Percentiles rank a stretch among this genome's conserved stretches.
Evolutionary conservation across 208 protist genomes (phyloP).

Genomic region (Trypanosoma boissoni): DNA sequence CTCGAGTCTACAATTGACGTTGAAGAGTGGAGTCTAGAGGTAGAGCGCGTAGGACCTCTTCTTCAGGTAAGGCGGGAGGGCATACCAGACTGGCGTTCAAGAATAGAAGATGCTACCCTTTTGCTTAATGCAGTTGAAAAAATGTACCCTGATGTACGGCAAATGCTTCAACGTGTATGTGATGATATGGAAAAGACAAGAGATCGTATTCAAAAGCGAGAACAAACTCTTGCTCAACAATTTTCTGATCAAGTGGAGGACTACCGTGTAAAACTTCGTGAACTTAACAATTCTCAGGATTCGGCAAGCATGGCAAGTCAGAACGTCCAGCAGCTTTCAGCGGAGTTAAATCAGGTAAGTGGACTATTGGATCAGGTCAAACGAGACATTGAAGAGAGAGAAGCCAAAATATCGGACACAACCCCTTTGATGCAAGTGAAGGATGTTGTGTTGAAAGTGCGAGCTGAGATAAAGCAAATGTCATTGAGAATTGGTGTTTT

Average conservation of each 20-base stretch:
- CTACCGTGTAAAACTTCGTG: conserved; percentile 84
- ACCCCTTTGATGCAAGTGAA: conserved; percentile 89
- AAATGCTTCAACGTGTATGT: conserved; percentile 72
- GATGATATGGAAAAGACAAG: conserved; percentile 86
- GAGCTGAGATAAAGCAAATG: conserved; percentile 88
- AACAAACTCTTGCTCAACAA: conserved; percentile 87
- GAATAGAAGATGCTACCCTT: conserved; percentile 74
- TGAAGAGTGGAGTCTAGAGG: conserved; percentile 88
- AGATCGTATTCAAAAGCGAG: conserved; percentile 88
- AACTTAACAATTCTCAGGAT: conserved; percentile 80
- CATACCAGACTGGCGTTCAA: conserved; percentile 81
- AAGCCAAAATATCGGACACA: conserved; percentile 86
- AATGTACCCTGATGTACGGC: conserved; percentile 88
- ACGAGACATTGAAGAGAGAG: conserved; percentile 79
- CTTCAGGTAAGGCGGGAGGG: conserved; percentile 61
- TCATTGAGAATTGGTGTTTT: conserved; percentile 85
- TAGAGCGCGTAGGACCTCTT: conserved; percentile 82
- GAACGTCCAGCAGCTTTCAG: conserved; percentile 84
- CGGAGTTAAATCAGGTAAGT: conserved; percentile 87
- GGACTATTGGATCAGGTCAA: conserved; percentile 85
- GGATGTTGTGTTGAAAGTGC: conserved; percentile 81
- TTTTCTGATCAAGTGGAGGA: conserved; percentile 88
- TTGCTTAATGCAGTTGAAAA: conserved; percentile 85
- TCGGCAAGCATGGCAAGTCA: conserved; percentile 72
- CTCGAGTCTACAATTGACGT: conserved; percentile 64